Evolutionary conservation across 768 basidiomycete species (phyloP).

Genomic region (Rhodosporidiobolus odoratus): DNA sequence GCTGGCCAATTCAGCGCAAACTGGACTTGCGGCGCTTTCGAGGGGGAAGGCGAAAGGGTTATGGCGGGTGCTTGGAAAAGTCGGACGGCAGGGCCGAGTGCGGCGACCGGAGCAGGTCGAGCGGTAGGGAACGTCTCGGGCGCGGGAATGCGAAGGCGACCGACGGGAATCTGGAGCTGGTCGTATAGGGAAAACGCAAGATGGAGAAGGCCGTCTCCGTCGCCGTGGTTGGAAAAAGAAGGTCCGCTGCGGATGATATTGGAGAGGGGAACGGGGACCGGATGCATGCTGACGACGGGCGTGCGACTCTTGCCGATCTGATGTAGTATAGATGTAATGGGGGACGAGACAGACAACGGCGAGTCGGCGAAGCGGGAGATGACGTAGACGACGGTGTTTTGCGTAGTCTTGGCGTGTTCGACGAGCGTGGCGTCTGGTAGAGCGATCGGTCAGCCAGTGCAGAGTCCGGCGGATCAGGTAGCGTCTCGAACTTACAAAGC

Average conservation of each 20-base stretch:
- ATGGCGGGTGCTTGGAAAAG: conserved; percentile 29
- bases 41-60: not conserved
- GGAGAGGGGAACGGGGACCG: conserved; percentile 16
- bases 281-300: not conserved
- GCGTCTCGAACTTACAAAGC: conserved; percentile 29
- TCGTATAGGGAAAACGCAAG: conserved; percentile 33
- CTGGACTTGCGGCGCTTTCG: not conserved
- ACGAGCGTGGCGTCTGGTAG: not conserved
- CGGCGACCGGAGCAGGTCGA: not conserved
- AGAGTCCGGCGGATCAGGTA: not conserved
- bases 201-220: not conserved
- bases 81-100: conserved; percentile 14
- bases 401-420: conserved; percentile 12
- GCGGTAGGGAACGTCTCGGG: conserved; percentile 38
- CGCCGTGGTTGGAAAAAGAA: not conserved
- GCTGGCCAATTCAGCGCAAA: conserved; percentile 34
- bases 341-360: conserved; percentile 1
- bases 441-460: not conserved
- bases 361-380: conserved; percentile 1
- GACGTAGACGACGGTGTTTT: conserved; percentile 31
- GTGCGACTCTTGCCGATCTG: conserved; percentile 14
- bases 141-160: conserved; percentile 11
- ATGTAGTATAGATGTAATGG: conserved; percentile 19
- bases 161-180: conserved; percentile 25
- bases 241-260: not conserved